Evolutionary conservation across 2,329 filamentous ascomycete genomes (phyloP).

Genomic region (Sphaceloma murrayae): DNA sequence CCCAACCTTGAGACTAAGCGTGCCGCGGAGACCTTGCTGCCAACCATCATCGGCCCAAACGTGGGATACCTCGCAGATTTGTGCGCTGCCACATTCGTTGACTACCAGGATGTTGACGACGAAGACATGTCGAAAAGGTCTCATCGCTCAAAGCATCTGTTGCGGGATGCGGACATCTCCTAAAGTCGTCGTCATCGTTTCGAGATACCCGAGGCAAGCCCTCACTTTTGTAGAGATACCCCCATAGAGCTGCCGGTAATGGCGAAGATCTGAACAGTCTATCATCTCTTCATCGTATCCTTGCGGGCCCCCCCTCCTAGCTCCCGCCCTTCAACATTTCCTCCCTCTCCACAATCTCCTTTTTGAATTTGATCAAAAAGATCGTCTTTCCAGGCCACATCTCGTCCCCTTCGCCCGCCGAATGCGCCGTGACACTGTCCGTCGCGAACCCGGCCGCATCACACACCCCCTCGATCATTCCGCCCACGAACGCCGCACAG

Average conservation of each 20-base stretch:
- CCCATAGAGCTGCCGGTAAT: no score
- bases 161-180: neutral
- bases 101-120: neutral
- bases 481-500: conserved; percentile 90
- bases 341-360: conserved; percentile 88
- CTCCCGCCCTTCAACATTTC: conserved; percentile 36
- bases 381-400: conserved; percentile 97
- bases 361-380: conserved; percentile 84
- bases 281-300: neutral
- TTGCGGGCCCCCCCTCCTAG: neutral
- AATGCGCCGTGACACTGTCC: conserved; percentile 39
- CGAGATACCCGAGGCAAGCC: neutral
- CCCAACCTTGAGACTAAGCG: neutral
- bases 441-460: conserved; percentile 60
- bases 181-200: neutral
- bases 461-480: conserved; percentile 89
- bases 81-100: neutral
- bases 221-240: no score
- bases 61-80: neutral
- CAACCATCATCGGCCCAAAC: neutral
- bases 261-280: no score
- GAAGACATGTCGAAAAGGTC: neutral
- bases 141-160: neutral
- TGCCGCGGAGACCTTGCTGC: neutral
- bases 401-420: conserved; percentile 40